A percentile compares a stretch with the other conserved stretches of the same genome.
phyloP scores from a whole-genome alignment of 106 monocot species.

The Triglochin maritima region DNA sequence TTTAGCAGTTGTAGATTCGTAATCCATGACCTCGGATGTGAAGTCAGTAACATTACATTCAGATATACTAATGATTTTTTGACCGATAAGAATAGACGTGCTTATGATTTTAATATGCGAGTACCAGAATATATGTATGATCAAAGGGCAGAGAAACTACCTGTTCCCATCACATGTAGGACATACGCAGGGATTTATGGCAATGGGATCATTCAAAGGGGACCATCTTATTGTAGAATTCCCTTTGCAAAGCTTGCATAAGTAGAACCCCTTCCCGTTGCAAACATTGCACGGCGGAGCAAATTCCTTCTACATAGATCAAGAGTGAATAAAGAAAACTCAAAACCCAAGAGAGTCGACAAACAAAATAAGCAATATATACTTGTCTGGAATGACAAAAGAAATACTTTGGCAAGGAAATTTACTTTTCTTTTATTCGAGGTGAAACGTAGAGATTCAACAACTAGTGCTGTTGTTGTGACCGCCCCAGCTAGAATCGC shows the following conservation, averaged over 20 bases:
- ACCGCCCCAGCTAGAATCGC: conserved; percentile 8
- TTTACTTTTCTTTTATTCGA: conserved; percentile 4
- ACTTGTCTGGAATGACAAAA: neutral
- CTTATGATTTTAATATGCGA: too few relatives aligned
- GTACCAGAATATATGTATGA: too few relatives aligned
- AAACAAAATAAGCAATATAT: neutral
- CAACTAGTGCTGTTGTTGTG: neutral
- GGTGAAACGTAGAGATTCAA: neutral
- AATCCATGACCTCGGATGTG: too few relatives aligned
- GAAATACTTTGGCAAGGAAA: neutral
- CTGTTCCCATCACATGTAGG: conserved; percentile 88
- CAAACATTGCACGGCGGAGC: conserved; percentile 44
- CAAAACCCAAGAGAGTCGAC: neutral
- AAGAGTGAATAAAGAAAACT: conserved; percentile 2
- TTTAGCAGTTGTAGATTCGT: too few relatives aligned
- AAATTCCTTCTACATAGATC: conserved; percentile 32
- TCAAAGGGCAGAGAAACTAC: conserved; percentile 7
- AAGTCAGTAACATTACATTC: too few relatives aligned
- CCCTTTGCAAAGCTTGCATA: conserved; percentile 74
- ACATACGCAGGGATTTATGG: conserved; percentile 81
- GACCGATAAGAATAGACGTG: too few relatives aligned
- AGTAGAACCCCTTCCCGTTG: conserved; percentile 71
- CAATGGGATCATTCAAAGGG: conserved; percentile 73
- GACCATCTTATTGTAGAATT: conserved; percentile 74
- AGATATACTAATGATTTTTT: too few relatives aligned